Base-by-base conservation (phyloP, 352 stramenopile genomes). In the Globisporangium heterothallicum region DNA sequence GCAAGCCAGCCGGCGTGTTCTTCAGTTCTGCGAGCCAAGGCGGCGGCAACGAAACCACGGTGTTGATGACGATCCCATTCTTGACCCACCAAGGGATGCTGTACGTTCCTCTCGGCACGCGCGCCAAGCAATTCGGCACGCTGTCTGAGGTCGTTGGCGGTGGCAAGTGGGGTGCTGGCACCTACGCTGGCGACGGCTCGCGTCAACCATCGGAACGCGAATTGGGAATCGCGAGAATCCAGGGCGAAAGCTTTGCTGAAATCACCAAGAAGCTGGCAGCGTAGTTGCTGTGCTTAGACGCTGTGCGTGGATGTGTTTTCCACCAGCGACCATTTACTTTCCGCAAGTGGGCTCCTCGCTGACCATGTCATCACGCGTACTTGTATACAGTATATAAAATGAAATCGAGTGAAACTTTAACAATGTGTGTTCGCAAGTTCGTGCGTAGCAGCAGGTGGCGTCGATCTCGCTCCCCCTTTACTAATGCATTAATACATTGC, bases 11-110 rank as follows among this genome's bases (percentile, higher is more conserved):
- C 14, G 81, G 76, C 38, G 70, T 83, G 19, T 93, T 95, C 62
- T 69, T 84, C 49, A 74, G 60, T 40, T 82, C 69, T 16, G 82
- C 47, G 38, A 81, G 64, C 22, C 76, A 86, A 59, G 71, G 68
- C 42, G 78, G 84, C 43, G 84, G 84, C 32, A 81, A 94, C 66
- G 84, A 95, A 50, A 92, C 78, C 42, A 84, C 76, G 24, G 69
- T 70, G 14, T 54, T 94, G 18, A 88, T 74, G 21, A 70, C 60
- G 8, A 35, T 93, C 27, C 70, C 78, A 9, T 87, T 88, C 61
- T 68, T 92, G 42, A 52, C 71, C 6, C 82, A 94, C 72, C 76
- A 91, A 30, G 84, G 84, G 26, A 88, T 94, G 73, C 67, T 84
- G 30, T 95, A 87, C 54, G 74, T 95, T 43, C 78, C 84, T 21